phyloP scores from a whole-genome alignment of 2,329 filamentous ascomycete species.

The Botrytis aclada region DNA sequence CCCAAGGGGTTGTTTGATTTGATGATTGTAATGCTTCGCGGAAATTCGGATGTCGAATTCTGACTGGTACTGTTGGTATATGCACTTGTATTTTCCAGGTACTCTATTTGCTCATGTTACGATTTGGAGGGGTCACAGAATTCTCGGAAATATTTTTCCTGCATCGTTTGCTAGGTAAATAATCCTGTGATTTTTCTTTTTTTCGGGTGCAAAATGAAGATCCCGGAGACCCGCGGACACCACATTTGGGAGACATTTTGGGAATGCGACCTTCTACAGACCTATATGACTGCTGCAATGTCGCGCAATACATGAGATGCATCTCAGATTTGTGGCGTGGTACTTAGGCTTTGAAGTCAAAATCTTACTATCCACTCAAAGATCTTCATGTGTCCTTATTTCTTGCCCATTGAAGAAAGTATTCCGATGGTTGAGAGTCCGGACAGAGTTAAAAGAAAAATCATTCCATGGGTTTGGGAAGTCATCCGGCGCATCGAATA shows the following conservation, averaged over 20 bases:
- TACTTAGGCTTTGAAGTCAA: conserved; percentile 17
- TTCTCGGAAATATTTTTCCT: neutral
- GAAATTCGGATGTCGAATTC: conserved; percentile 10
- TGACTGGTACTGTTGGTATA: neutral
- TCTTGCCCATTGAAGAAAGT: neutral
- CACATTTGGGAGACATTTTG: conserved; percentile 4
- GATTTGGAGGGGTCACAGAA: neutral
- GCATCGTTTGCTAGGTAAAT: neutral
- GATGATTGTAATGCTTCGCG: neutral
- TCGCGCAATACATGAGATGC: neutral
- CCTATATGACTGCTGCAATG: neutral
- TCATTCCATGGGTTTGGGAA: conserved; percentile 14
- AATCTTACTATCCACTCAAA: conserved; percentile 6
- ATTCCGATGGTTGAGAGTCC: neutral
- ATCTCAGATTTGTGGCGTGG: conserved; percentile 17
- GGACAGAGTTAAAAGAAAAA: neutral
- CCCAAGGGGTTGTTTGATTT: conserved; percentile 3
- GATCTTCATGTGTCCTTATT: neutral
- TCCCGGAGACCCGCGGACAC: conserved; percentile 1
- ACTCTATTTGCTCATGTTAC: neutral
- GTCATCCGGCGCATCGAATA: conserved; percentile 14
- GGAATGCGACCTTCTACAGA: conserved; percentile 5
- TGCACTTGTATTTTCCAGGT: neutral
- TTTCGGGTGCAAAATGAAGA: neutral
- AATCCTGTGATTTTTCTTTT: neutral